Conservation (phyloP, 495 filamentous ascomycete genomes). For the Emericellopsis terricola region DNA sequence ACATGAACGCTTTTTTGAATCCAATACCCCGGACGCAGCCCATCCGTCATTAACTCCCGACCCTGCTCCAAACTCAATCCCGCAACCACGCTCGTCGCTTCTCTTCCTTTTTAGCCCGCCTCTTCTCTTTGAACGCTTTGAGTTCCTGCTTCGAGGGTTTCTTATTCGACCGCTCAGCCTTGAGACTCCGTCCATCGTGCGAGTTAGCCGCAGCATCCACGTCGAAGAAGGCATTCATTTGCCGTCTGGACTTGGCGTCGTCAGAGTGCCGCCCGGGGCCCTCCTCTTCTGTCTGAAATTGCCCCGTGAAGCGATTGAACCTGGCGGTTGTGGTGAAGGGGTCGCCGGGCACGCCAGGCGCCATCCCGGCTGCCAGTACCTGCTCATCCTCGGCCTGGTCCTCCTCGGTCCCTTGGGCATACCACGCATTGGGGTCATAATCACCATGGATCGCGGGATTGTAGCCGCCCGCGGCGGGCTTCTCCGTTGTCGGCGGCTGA, state of each 20-base stretch:
- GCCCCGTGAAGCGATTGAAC: conserved; percentile 89
- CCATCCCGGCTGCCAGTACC: conserved; percentile 14
- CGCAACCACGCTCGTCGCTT: conserved; percentile 81
- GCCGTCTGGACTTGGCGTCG: conserved; percentile 70
- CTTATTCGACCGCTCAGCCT: conserved; percentile 77
- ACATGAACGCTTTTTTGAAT: too few species aligned
- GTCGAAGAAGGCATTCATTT: conserved; percentile 92
- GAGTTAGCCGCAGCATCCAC: conserved; percentile 93
- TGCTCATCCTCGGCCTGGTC: conserved; percentile 11
- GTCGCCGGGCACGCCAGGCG: conserved; percentile 49
- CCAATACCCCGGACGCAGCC: too few species aligned
- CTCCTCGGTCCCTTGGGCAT: conserved; percentile 44
- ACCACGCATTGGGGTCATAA: conserved; percentile 87
- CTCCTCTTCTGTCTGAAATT: conserved; percentile 58
- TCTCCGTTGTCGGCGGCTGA: conserved; percentile 6
- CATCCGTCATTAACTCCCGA: too few species aligned
- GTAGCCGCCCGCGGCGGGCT: conserved; percentile 45
- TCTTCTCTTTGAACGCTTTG: conserved; percentile 53
- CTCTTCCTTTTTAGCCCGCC: conserved; percentile 71
- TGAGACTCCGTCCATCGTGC: conserved; percentile 81
- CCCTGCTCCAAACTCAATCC: conserved; percentile 53
- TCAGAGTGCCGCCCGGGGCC: conserved; percentile 48
- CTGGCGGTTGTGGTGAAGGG: conserved; percentile 46
- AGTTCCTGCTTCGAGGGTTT: conserved; percentile 74
- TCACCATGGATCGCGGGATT: conserved; percentile 90